Evolutionary conservation across 2,329 filamentous ascomycete species (phyloP).

Genomic region (Lecanosticta acicola): DNA sequence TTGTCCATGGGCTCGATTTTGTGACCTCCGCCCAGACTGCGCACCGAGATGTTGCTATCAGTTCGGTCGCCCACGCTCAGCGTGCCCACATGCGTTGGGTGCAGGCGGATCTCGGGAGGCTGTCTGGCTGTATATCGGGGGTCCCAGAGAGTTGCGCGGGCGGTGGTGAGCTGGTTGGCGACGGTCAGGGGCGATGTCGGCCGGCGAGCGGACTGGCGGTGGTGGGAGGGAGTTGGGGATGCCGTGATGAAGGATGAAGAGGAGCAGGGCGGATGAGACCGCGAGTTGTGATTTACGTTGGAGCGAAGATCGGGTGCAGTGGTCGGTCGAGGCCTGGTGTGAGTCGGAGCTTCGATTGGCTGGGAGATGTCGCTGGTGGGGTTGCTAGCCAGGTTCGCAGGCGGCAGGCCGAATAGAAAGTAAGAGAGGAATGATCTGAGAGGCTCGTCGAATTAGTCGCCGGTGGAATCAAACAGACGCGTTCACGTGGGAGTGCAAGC

Average conservation of each 20-base stretch:
- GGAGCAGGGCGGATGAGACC: neutral
- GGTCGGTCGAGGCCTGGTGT: neutral
- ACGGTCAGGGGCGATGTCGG: constrained; percentile 12
- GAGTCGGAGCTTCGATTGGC: neutral
- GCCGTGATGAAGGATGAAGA: constrained; percentile 9
- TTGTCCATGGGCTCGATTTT: constrained; percentile 66
- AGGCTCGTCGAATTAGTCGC: too few relatives aligned
- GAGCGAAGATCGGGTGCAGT: neutral
- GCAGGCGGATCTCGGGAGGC: constrained; percentile 41
- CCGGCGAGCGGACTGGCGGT: constrained; percentile 7
- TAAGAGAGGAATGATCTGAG: too few relatives aligned
- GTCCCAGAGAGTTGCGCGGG: constrained; percentile 48
- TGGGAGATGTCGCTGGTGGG: neutral
- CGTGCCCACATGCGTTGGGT: constrained; percentile 46
- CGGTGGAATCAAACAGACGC: too few relatives aligned
- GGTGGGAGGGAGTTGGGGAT: constrained; percentile 12
- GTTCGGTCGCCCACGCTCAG: constrained; percentile 43
- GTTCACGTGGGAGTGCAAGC: too few relatives aligned
- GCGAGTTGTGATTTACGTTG: neutral
- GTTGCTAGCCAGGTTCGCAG: neutral
- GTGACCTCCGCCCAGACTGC: constrained; percentile 42
- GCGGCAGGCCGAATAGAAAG: too few relatives aligned
- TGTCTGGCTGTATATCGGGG: constrained; percentile 41
- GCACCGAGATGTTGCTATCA: constrained; percentile 48
- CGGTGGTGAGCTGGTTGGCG: constrained; percentile 40